Base-by-base conservation (phyloP, 495 filamentous ascomycete species). In the Elaphomyces granulatus region DNA sequence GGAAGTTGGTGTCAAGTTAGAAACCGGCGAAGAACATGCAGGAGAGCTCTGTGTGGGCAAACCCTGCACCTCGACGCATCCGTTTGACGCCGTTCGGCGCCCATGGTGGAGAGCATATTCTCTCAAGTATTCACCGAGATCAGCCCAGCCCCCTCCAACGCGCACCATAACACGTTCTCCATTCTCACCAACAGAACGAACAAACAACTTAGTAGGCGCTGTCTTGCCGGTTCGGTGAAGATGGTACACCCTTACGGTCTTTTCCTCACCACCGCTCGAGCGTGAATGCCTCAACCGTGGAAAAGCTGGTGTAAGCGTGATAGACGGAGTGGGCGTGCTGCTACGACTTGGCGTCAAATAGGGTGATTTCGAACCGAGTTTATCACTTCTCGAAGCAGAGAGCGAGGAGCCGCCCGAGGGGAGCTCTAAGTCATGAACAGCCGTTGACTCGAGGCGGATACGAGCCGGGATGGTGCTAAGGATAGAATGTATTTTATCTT, bases 111-210 rank as follows among this genome's bases (percentile, higher is more conserved):
- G 71, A 15, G 84, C 86, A 50, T 93, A 98, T 53, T 94, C 83
- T 45, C 80, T 77, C n/a, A 98, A 68, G 53, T 94, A 96, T 57
- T 94, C 88, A 18, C 79, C 86, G 16, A 98, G 64, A 53, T 98
- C 90, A 10, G 86, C 83, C 90, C 90, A 98, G 26, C 90, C 90
- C 42, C 90, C 90, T 12, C 90, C 90, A 15, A 96, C 85, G 40
- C 90, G 80, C 7, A 95, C 92, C 87, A 98, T 95, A 33, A 96
- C 87, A 19, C 90, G 75, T 55, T 94, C 85, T n/a, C 81, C 80
- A 20, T 75, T 68, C 55, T 92, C 84, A 26, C 90, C 90, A 1
- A 98, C 86, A 10, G 85, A 76, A 1, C 90, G 80, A 18, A 96
- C 85, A 52, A 88, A 90, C 1, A 98, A 72, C 56, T 94, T 95